phyloP scores from a whole-genome alignment of 106 monocot genomes.

The Apostasia shenzhenica region DNA sequence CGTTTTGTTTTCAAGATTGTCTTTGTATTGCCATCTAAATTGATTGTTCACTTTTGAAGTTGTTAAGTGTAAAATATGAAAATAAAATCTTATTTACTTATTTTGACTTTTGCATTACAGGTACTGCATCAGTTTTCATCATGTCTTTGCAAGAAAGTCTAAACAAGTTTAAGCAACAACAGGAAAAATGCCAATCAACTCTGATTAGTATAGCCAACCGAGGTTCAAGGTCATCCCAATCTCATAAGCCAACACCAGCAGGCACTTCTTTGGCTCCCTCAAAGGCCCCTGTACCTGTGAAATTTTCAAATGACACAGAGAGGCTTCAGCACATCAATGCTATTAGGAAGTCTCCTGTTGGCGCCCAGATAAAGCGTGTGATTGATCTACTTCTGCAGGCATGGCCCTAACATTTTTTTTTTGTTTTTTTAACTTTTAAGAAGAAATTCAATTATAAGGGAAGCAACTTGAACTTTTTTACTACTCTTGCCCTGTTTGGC shows the following conservation, averaged over 20 bases:
- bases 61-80: no score
- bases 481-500: no score
- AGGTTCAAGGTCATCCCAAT: conserved; percentile 18
- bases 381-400: conserved; percentile 79
- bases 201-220: conserved; percentile 56
- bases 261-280: conserved; percentile 18
- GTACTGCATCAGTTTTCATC: background rate
- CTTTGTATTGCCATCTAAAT: no score
- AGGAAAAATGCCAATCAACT: conserved; percentile 76
- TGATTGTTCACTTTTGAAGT: no score
- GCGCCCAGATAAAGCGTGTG: conserved; percentile 85
- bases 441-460: no score
- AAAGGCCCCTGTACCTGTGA: conserved; percentile 36
- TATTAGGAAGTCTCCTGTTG: conserved; percentile 83
- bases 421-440: no score
- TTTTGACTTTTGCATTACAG: no score
- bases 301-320: conserved; percentile 91
- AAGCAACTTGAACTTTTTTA: no score
- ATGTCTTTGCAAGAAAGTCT: conserved; percentile 86
- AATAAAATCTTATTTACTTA: no score
- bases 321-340: conserved; percentile 86
- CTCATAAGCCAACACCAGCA: conserved; percentile 16
- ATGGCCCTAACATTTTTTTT: conserved; percentile 4
- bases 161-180: conserved; percentile 79
- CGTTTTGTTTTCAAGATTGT: no score